phyloP scores from a whole-genome alignment of 31 red algal species.

The Odonthalia washingtoniensis region DNA sequence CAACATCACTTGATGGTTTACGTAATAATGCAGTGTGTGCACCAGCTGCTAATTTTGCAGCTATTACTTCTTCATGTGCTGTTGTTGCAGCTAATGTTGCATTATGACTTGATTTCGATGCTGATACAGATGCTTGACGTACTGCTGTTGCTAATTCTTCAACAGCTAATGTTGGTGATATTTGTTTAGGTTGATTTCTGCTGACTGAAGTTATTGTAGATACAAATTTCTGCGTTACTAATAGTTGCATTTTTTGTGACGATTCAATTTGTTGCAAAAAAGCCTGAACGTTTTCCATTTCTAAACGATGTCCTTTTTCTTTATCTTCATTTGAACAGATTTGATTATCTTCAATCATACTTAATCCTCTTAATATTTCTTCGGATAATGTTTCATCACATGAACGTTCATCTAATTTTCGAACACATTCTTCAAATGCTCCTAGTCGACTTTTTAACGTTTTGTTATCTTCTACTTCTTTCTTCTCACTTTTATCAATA shows the following conservation, averaged over 20 bases:
- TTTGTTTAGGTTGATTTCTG: not conserved
- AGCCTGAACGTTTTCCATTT: constrained; percentile 54
- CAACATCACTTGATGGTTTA: constrained; percentile 5
- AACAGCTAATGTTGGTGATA: constrained; percentile 22
- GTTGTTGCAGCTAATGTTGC: constrained; percentile 46
- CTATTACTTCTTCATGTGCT: too few relatives aligned
- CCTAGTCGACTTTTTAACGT: too few relatives aligned
- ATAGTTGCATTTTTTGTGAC: not conserved
- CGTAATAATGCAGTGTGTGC: constrained; percentile 29
- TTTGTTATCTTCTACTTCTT: too few relatives aligned
- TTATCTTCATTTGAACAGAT: constrained; percentile 58
- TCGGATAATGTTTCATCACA: too few relatives aligned
- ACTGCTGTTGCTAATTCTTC: constrained; percentile 56
- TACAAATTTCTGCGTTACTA: not conserved
- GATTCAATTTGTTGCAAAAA: constrained; percentile 43
- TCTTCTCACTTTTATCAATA: too few relatives aligned
- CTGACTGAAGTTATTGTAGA: too few relatives aligned
- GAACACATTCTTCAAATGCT: too few relatives aligned
- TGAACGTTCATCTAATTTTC: too few relatives aligned
- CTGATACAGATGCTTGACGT: constrained; percentile 58
- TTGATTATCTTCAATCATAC: too few relatives aligned
- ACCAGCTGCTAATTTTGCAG: constrained; percentile 51
- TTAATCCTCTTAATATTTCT: too few relatives aligned
- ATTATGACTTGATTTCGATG: constrained; percentile 60
- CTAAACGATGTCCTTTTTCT: constrained; percentile 33